Evolutionary conservation across 2,329 filamentous ascomycete genomes (phyloP).

Genomic region (Metarhizium anisopliae): DNA sequence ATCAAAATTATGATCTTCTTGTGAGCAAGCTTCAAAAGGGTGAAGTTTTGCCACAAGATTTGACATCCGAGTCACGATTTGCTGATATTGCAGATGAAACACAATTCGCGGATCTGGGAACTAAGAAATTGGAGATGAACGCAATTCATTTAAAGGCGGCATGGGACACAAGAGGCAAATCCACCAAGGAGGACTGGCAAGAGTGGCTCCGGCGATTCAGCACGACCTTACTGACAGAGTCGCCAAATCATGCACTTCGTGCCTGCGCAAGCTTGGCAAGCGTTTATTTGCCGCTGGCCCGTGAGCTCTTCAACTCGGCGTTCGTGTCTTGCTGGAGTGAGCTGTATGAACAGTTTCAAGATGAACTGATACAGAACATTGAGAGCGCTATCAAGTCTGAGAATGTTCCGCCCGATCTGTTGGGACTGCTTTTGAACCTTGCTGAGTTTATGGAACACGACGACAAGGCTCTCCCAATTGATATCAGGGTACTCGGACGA

Average conservation of each 20-base stretch:
- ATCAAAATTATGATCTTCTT: conserved; percentile 86
- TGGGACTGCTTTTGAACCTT: conserved; percentile 88
- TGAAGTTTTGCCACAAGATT: conserved; percentile 87
- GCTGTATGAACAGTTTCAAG: conserved; percentile 91
- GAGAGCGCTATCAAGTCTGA: conserved; percentile 92
- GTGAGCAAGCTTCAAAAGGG: conserved; percentile 91
- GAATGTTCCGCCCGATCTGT: conserved; percentile 89
- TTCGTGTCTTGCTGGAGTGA: conserved; percentile 99
- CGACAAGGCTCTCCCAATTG: conserved; percentile 94
- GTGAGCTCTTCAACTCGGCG: conserved; percentile 94
- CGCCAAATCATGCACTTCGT: conserved; percentile 86
- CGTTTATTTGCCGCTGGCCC: conserved; percentile 82
- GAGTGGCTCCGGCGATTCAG: conserved; percentile 98
- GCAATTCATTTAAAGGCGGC: conserved; percentile 94
- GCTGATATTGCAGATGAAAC: conserved; percentile 70
- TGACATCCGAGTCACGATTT: conserved; percentile 79
- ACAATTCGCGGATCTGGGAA: conserved; percentile 71
- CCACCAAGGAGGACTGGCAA: conserved; percentile 97
- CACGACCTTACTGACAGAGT: conserved; percentile 88
- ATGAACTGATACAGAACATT: conserved; percentile 91
- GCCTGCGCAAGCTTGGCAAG: conserved; percentile 88
- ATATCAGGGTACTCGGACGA: conserved; percentile 87
- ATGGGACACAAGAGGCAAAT: conserved; percentile 95
- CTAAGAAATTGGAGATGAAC: conserved; percentile 94
- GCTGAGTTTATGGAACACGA: conserved; percentile 99